Evolutionary conservation across 2,329 filamentous ascomycete genomes (phyloP), one percentile per base, ranked within the genome.

Genomic region (Fusarium graminum): DNA sequence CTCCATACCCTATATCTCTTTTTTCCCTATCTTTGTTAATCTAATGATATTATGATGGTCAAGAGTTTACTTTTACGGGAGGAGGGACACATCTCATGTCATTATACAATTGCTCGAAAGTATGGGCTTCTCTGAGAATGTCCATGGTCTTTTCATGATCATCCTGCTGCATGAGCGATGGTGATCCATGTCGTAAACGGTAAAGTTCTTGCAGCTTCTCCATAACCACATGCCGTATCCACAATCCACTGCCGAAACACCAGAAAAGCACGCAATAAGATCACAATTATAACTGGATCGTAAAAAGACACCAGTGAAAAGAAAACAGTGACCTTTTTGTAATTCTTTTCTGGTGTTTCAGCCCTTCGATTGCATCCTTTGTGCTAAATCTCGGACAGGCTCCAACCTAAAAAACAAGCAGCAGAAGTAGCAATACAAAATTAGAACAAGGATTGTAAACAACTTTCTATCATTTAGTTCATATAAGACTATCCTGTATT

Each of bases 141-240:
- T 32, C 38, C 19, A 25, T 34, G 42, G 43, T 42, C n/a, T 62
- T 19, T 38, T 22, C 50, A 57, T 62, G 58, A 47, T 43, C 51
- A 30, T 50, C 43, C 34, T 59, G 25, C 11, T 49, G 43, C 51
- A 57, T 63, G 22, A 22, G 22, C 22, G 22, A 22, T 22, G 51
- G 50, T 6, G 14, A 63, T 45, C 59, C 43, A 26, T 51, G 51
- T 45, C 51, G 12, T 22, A 32, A 41, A 25, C 16, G 26, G 25
- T 34, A 11, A 29, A 19, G 22, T 22, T 28, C 17, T 30, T 55
- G 52, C n/a, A 45, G 10, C 38, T 26, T 30, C 51, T 14, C 50
- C 51, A 26, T 30, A 16, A 7, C 1, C 25, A 44, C 36, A 43
- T 56, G 30, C 57, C 38, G 49, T 56, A 29, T 29, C 30, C 19